Percentiles rank a stretch among this genome's conserved stretches.
These are phyloP conservation scores for Naganishia sp. DNA, from an alignment of 1,284 basidiomycete genomes.

Conservation along the genomic window DNA sequence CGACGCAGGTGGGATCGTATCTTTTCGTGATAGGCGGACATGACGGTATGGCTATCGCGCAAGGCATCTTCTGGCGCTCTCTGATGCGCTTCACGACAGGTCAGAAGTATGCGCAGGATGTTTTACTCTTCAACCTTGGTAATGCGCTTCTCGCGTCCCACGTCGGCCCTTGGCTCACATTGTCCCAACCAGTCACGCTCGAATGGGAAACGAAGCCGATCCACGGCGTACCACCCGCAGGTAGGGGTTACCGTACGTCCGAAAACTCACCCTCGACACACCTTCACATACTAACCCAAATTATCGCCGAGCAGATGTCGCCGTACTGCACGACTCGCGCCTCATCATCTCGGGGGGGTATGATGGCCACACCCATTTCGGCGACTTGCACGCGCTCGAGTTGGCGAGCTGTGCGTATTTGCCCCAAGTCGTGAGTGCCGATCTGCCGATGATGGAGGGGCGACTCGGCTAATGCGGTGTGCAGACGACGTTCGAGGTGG, in stretches of 20 bases:
- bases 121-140: constrained; percentile 85
- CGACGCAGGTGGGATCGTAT: constrained; percentile 90
- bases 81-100: constrained; percentile 42
- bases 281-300: neutral
- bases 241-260: constrained; percentile 68
- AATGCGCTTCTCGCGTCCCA: neutral
- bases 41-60: constrained; percentile 57
- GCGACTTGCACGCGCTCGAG: constrained; percentile 81
- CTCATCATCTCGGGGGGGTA: constrained; percentile 86
- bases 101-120: constrained; percentile 71
- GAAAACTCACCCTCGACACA: constrained; percentile 43
- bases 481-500: constrained; percentile 49
- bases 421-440: constrained; percentile 68
- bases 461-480: neutral
- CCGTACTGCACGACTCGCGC: constrained; percentile 77
- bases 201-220: constrained; percentile 66
- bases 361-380: constrained; percentile 75
- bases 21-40: constrained; percentile 88
- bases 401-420: constrained; percentile 84
- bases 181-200: constrained; percentile 58
- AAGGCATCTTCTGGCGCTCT: neutral
- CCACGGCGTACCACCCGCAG: constrained; percentile 66
- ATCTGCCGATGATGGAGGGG: neutral
- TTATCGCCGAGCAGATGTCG: constrained; percentile 50
- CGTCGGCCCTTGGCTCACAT: too few relatives aligned